Percentiles rank a stretch among this genome's conserved stretches.
These are phyloP conservation scores for Ustilago bromivora DNA, from an alignment of 1,284 basidiomycete genomes.

Conservation along the genomic window DNA sequence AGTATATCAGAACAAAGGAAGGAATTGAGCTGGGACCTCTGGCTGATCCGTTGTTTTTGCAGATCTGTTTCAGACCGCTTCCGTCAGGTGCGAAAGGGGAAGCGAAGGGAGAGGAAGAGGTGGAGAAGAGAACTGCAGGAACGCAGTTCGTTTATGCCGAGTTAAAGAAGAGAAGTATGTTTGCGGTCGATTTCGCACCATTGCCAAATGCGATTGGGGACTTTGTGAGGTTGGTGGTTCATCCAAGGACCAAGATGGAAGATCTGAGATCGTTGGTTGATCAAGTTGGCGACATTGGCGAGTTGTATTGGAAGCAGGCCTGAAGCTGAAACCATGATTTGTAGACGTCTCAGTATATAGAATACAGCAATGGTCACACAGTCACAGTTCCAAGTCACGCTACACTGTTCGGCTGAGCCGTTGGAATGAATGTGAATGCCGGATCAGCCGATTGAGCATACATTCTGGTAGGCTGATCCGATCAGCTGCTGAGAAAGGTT, in stretches of 20 bases:
- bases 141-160: slow-evolving; percentile 37
- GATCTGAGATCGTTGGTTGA: slow-evolving; percentile 51
- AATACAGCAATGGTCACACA: neutral
- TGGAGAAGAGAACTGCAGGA: slow-evolving; percentile 23
- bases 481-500: neutral
- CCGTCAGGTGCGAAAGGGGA: neutral
- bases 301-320: slow-evolving; percentile 36
- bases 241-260: slow-evolving; percentile 54
- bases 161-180: slow-evolving; percentile 48
- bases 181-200: slow-evolving; percentile 66
- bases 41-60: slow-evolving; percentile 58
- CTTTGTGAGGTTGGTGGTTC: slow-evolving; percentile 60
- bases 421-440: neutral
- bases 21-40: slow-evolving; percentile 58
- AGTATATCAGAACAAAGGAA: slow-evolving; percentile 32
- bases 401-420: neutral
- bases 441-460: neutral
- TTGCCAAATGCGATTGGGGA: slow-evolving; percentile 52
- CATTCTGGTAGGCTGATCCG: neutral
- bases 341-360: neutral
- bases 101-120: slow-evolving; percentile 9
- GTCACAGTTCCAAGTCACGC: neutral
- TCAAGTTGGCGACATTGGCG: slow-evolving; percentile 51
- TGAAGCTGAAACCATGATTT: neutral
- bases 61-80: slow-evolving; percentile 64